These are phyloP conservation scores for Amylostereum areolatum DNA, from an alignment of 1,284 basidiomycete genomes.

Conservation along the genomic window DNA sequence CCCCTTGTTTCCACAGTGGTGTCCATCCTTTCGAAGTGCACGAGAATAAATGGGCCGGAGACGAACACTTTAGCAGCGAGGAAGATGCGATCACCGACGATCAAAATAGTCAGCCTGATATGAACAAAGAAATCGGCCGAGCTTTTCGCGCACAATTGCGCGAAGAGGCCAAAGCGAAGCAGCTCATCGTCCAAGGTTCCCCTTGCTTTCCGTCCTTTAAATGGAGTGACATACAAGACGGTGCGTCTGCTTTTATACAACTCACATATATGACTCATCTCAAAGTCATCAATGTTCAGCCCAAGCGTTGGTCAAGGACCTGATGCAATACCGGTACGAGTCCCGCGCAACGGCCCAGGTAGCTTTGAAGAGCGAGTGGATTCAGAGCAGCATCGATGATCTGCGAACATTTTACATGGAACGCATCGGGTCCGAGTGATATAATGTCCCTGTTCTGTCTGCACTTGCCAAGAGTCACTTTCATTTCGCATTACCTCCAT, in stretches of 20 bases:
- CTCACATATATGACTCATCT: background rate
- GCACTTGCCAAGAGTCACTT: too few relatives aligned
- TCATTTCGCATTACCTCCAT: too few relatives aligned
- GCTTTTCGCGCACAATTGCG: too few relatives aligned
- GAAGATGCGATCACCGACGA: constrained; percentile 13
- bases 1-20: constrained; percentile 7
- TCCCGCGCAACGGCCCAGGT: constrained; percentile 53
- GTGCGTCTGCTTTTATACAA: constrained; percentile 34
- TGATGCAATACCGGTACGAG: constrained; percentile 52
- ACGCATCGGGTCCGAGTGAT: too few relatives aligned
- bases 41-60: constrained; percentile 1
- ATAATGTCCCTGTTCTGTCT: too few relatives aligned
- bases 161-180: too few relatives aligned
- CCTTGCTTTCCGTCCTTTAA: constrained; percentile 46
- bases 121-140: constrained; percentile 47
- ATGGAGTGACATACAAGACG: constrained; percentile 54
- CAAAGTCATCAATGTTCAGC: constrained; percentile 30
- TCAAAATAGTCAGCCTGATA: constrained; percentile 34
- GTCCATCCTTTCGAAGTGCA: constrained; percentile 1
- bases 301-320: constrained; percentile 43
- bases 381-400: constrained; percentile 49
- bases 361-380: constrained; percentile 61
- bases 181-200: constrained; percentile 58
- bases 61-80: constrained; percentile 11
- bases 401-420: constrained; percentile 54